Conservation (phyloP, 352 stramenopile species). For the Phytophthora sp. region DNA sequence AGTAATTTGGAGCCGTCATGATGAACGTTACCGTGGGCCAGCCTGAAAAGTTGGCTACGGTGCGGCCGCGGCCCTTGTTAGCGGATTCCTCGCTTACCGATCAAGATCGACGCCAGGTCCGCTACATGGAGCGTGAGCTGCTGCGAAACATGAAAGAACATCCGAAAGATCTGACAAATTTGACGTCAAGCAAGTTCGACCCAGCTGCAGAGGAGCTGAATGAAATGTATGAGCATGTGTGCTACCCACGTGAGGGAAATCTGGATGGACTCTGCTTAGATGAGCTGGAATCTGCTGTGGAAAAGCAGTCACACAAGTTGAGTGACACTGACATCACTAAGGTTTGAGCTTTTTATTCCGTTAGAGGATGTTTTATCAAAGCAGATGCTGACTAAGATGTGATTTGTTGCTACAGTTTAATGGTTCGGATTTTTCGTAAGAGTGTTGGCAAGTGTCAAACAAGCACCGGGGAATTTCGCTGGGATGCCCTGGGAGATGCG, state of each 20-base stretch:
- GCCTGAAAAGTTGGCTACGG: not conserved
- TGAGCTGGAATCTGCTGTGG: slow-evolving; percentile 5
- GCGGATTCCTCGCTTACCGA: not conserved
- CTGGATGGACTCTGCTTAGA: slow-evolving; percentile 16
- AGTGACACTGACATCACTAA: slow-evolving; percentile 17
- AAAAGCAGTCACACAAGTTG: slow-evolving; percentile 1
- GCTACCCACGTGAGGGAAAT: slow-evolving; percentile 7
- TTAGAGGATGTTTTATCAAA: not conserved
- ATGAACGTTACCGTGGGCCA: not conserved
- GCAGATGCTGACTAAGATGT: too few species aligned
- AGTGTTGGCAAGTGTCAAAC: not conserved
- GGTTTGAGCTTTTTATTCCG: not conserved
- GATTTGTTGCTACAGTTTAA: slow-evolving; percentile 3
- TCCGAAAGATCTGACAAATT: not conserved
- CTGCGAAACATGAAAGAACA: slow-evolving; percentile 12
- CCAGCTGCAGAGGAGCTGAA: slow-evolving; percentile 4
- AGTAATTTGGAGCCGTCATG: too few species aligned
- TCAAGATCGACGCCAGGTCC: slow-evolving; percentile 14
- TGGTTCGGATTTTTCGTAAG: slow-evolving; percentile 4
- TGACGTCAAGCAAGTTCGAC: slow-evolving; percentile 16
- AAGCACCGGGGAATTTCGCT: slow-evolving; percentile 5
- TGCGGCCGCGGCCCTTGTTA: slow-evolving; percentile 2
- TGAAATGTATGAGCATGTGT: slow-evolving; percentile 3
- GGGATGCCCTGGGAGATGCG: slow-evolving; percentile 1
- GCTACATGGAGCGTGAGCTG: slow-evolving; percentile 2